phyloP scores from a whole-genome alignment of 2,329 filamentous ascomycete species.

The Sarocladiaceae sp. region DNA sequence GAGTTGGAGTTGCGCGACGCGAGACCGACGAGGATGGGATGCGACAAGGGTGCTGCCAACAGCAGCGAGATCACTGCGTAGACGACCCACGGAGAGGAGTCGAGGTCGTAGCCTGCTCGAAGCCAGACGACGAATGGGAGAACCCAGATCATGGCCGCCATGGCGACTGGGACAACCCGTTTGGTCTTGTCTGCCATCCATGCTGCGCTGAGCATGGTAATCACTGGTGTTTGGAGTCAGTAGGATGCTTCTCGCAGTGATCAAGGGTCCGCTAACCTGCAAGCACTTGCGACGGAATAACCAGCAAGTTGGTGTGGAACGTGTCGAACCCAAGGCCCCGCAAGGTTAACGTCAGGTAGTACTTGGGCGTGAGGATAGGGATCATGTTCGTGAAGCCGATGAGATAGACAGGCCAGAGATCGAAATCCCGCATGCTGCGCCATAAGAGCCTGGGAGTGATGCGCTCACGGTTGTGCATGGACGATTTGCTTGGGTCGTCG shows the following conservation, averaged over 20 bases:
- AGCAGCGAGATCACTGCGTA: background rate
- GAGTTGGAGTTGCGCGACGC: slow-evolving; percentile 49
- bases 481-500: slow-evolving; percentile 50
- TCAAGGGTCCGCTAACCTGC: background rate
- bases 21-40: background rate
- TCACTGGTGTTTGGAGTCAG: too few species aligned
- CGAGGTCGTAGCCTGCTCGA: background rate
- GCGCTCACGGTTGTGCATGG: slow-evolving; percentile 49
- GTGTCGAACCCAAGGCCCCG: slow-evolving; percentile 19
- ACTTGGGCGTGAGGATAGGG: slow-evolving; percentile 17
- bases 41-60: background rate
- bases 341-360: slow-evolving; percentile 21
- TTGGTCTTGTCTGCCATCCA: too few species aligned
- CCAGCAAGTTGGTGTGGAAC: slow-evolving; percentile 23
- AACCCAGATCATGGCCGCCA: slow-evolving; percentile 4
- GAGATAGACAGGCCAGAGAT: slow-evolving; percentile 49
- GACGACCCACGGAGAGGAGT: background rate
- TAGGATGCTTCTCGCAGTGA: too few species aligned
- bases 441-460: slow-evolving; percentile 40
- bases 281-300: slow-evolving; percentile 44
- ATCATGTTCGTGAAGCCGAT: slow-evolving; percentile 27
- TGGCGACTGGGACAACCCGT: background rate
- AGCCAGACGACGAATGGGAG: slow-evolving; percentile 1
- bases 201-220: too few species aligned
- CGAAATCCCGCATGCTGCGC: slow-evolving; percentile 43